A percentile compares a stretch with the other conserved stretches of the same genome.
Evolutionary conservation across 108 stramenopile species (phyloP).

Genomic region (Aurantiochytrium sp.): DNA sequence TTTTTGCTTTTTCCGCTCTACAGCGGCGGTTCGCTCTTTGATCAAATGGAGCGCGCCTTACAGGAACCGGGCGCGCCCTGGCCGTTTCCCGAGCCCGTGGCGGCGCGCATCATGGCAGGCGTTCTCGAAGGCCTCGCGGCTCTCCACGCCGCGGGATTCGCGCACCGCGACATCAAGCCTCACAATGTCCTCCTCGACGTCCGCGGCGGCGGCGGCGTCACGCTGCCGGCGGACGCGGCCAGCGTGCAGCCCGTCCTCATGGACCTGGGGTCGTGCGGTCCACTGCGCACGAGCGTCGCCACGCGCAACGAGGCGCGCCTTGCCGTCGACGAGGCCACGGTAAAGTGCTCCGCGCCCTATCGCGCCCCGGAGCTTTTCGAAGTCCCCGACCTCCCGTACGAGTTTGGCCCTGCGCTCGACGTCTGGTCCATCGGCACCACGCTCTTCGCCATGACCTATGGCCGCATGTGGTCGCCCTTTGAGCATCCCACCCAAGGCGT

Average conservation of each 20-base stretch:
- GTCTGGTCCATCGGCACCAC: constrained; percentile 9
- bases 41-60: constrained; percentile 6
- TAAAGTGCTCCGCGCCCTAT: constrained; percentile 21
- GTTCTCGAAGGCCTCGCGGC: neutral
- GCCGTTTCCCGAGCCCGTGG: neutral
- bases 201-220: neutral
- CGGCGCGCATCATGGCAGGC: neutral
- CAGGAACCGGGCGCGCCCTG: neutral
- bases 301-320: constrained; percentile 16
- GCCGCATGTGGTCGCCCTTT: neutral
- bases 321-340: neutral
- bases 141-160: neutral
- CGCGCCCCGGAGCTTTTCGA: constrained; percentile 26
- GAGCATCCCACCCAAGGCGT: constrained; percentile 22
- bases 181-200: neutral
- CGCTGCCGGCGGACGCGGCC: neutral
- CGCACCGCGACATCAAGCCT: neutral
- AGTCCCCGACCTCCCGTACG: neutral
- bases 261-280: neutral
- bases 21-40: neutral
- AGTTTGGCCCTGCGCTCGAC: neutral
- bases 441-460: neutral
- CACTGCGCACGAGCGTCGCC: neutral
- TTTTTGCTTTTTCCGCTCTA: constrained; percentile 16
- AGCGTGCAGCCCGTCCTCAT: neutral